phyloP scores from a whole-genome alignment of 164 flowering plant genomes.

The Vitis vinifera region DNA sequence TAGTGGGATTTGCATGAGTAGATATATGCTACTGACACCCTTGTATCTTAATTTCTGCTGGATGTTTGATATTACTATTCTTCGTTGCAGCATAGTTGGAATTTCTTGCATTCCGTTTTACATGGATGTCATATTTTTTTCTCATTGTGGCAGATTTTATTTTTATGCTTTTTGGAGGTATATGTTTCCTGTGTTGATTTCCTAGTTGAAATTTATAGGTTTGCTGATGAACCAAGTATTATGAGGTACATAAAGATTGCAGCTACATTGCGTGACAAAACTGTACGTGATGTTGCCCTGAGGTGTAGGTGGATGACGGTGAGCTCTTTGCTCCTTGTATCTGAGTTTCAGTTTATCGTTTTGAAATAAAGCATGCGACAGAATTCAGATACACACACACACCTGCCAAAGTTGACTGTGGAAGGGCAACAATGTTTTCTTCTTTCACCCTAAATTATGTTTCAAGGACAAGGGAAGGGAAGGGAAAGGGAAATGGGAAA shows the following conservation, averaged over 20 bases:
- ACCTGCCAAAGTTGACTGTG: too few relatives aligned
- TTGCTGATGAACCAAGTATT: slow-evolving; percentile 69
- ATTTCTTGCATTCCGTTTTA: neutral
- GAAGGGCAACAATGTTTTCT: too few relatives aligned
- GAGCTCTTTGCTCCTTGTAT: slow-evolving; percentile 30
- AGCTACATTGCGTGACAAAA: slow-evolving; percentile 73
- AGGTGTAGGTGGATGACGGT: slow-evolving; percentile 96
- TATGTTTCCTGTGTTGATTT: neutral
- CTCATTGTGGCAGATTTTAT: neutral
- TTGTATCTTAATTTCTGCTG: neutral
- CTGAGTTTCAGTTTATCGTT: neutral
- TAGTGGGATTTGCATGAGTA: neutral
- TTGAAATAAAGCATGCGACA: neutral
- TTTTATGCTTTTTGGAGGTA: neutral
- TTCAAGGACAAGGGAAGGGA: too few relatives aligned
- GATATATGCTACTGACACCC: neutral
- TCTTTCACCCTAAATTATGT: too few relatives aligned
- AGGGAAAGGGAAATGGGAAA: too few relatives aligned
- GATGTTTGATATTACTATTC: neutral
- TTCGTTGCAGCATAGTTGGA: neutral
- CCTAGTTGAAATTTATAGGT: slow-evolving; percentile 40
- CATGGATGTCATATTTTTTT: neutral
- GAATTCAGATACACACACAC: neutral
- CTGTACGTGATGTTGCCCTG: slow-evolving; percentile 95
- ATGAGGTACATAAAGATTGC: slow-evolving; percentile 89